A percentile compares a stretch with the other conserved stretches of the same genome.
These are phyloP conservation scores for Suillus weaverae DNA, from an alignment of 768 basidiomycete genomes.

Conservation along the genomic window DNA sequence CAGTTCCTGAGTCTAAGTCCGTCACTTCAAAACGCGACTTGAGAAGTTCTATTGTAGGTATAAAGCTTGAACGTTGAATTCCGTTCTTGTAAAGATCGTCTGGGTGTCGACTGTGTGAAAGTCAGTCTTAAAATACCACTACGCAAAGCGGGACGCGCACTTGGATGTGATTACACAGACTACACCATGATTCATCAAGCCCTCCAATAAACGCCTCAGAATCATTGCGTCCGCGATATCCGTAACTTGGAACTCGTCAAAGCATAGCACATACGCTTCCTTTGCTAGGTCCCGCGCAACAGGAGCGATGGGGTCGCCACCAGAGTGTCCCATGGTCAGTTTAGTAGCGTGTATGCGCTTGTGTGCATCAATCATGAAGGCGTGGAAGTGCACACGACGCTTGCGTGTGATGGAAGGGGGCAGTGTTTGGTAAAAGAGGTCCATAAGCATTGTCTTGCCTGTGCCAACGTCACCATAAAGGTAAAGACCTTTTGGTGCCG, in stretches of 20 bases:
- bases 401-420: constrained; percentile 65
- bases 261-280: constrained; percentile 85
- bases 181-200: constrained; percentile 84
- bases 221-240: constrained; percentile 99
- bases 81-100: constrained; percentile 98
- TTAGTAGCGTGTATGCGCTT: constrained; percentile 87
- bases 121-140: constrained; percentile 5
- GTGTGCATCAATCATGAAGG: constrained; percentile 99
- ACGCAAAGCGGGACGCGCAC: constrained; percentile 47
- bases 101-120: constrained; percentile 80
- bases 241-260: constrained; percentile 99
- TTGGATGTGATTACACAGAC: constrained; percentile 97
- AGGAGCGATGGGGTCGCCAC: constrained; percentile 82
- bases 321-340: constrained; percentile 60
- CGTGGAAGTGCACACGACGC: constrained; percentile 95
- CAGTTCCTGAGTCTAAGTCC: constrained; percentile 94
- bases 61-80: constrained; percentile 91
- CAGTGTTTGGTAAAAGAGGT: constrained; percentile 88
- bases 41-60: constrained; percentile 92
- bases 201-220: constrained; percentile 83
- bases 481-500: constrained; percentile 85
- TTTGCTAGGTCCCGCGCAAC: constrained; percentile 85
- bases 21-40: constrained; percentile 85
- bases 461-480: constrained; percentile 97
- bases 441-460: constrained; percentile 99